Conservation (phyloP, 2,329 filamentous ascomycete species). For the Verticillium tricorpus region DNA sequence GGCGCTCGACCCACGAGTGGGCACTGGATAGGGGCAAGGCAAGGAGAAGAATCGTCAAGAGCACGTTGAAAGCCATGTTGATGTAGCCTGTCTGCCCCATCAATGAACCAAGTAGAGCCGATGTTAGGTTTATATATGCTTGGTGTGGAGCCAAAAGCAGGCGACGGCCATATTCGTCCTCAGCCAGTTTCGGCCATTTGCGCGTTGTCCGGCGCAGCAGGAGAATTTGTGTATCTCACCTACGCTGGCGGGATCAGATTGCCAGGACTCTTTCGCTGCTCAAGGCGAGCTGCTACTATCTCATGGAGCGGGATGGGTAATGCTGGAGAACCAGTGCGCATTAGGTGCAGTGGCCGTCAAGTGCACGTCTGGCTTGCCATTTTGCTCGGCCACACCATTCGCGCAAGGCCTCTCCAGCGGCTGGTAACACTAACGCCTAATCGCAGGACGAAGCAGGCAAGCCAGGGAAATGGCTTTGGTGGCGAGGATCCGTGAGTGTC, state of each 20-base stretch:
- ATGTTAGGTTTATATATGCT: no score
- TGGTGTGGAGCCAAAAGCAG: no score
- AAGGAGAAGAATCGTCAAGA: not conserved
- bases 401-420: not conserved
- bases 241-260: not conserved
- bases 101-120: no score
- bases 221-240: not conserved
- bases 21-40: not conserved
- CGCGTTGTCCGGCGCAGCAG: no score
- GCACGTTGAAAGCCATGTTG: not conserved
- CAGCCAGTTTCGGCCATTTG: no score
- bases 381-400: not conserved
- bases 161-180: no score
- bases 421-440: not conserved
- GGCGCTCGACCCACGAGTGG: not conserved
- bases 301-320: not conserved
- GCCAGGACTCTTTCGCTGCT: not conserved
- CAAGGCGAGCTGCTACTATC: not conserved
- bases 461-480: not conserved
- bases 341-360: not conserved
- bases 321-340: not conserved
- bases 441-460: not conserved
- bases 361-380: not conserved
- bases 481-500: not conserved
- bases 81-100: no score